Evolutionary conservation across 73 alveolate species (phyloP), one percentile per base, ranked within the genome.

Genomic region (Urostyla sp.): DNA sequence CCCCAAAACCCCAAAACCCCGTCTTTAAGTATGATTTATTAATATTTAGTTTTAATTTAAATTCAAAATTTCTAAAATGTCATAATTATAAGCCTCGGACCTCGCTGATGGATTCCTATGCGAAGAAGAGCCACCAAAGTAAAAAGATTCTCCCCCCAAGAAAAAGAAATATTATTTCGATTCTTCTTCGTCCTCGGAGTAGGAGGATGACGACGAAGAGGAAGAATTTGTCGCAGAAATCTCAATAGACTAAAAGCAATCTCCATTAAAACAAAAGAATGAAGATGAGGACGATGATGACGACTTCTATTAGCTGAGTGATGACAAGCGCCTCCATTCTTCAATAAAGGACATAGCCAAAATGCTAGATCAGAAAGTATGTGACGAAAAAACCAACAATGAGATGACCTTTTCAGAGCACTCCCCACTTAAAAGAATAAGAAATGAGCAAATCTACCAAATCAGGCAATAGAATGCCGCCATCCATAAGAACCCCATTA

Each of bases 1-100:
- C 52, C 32, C 63, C 63, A 50, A 50, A 50, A 50, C 77, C 77
- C 77, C 77, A 60, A 60, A 60, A 60, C 77, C 77, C 77, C 77
- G 34, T 8, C n/a, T 6, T 11, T 10, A 10, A 32, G 32, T 59
- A 3, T 32, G 8, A 59, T 31, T 31, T 10, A 59, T 59, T 23
- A 36, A 34, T 59, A 26, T 26, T 36, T 27, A 28, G 55, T 37
- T 44, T 40, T 49, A 66, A 37, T 40, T 59, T 10, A 18, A 50
- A 7, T 7, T 11, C 18, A 10, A 13, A 50, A 10, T 3, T 3
- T 13, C 27, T 40, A 27, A 44, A 45, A 69, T 46, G 72, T 18
- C n/a, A 50, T 44, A 56, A 8, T 23, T 69, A 7, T 67, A 32
- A 6, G 83, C 44, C 49, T 59, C 44, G 44, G 44, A 46, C 52